Conservation (phyloP, 2,329 filamentous ascomycete genomes). For the Xylariaceae sp. region DNA sequence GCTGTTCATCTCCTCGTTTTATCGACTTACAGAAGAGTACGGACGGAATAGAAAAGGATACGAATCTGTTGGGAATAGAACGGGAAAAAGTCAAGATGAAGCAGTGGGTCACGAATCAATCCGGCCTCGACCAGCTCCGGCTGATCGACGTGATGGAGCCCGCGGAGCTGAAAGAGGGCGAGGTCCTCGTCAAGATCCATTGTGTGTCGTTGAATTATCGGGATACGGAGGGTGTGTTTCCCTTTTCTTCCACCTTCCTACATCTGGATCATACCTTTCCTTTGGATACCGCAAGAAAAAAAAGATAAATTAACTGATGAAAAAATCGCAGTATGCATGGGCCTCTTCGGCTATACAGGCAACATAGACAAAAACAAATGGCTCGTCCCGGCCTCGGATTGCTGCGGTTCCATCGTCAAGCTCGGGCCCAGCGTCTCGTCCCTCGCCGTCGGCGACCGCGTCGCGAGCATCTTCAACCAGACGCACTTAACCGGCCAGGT, state of each 20-base stretch:
- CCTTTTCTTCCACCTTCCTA: not conserved
- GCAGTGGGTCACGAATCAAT: slow-evolving; percentile 52
- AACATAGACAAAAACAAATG: slow-evolving; percentile 38
- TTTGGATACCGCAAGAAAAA: too few species aligned
- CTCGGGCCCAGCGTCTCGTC: slow-evolving; percentile 41
- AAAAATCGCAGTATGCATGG: slow-evolving; percentile 51
- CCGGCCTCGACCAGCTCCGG: slow-evolving; percentile 51
- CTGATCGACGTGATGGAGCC: slow-evolving; percentile 42
- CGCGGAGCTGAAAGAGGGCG: slow-evolving; percentile 40
- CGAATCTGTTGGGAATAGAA: too few species aligned
- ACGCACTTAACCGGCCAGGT: slow-evolving; percentile 55
- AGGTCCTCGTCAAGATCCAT: slow-evolving; percentile 46
- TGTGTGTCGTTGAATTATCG: slow-evolving; percentile 47
- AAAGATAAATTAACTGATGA: not conserved
- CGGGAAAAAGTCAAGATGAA: slow-evolving; percentile 24
- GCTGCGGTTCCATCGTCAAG: slow-evolving; percentile 57
- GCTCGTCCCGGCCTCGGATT: slow-evolving; percentile 64
- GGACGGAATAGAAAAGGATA: not conserved
- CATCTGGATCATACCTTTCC: too few species aligned
- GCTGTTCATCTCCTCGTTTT: too few species aligned
- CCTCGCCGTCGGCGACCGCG: slow-evolving; percentile 51
- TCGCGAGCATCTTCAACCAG: slow-evolving; percentile 60
- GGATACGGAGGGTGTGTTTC: slow-evolving; percentile 42
- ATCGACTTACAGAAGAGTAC: not conserved
- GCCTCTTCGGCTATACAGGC: slow-evolving; percentile 62